Evolutionary conservation across 2,329 filamentous ascomycete species (phyloP).

Genomic region (Magnaporthales sp.): DNA sequence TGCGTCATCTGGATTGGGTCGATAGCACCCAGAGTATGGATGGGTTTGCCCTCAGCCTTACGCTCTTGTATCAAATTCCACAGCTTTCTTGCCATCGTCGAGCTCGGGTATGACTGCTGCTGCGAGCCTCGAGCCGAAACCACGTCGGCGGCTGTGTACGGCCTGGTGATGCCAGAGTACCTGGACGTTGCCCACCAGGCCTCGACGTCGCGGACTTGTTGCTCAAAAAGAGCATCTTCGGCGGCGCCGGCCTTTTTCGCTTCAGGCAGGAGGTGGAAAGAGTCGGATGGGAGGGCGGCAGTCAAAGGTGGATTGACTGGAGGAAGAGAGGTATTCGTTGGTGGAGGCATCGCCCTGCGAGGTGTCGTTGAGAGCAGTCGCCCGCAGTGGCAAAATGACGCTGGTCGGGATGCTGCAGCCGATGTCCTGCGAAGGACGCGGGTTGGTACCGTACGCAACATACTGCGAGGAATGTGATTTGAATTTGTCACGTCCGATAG

Average conservation of each 20-base stretch:
- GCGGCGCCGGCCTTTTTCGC: conserved; percentile 66
- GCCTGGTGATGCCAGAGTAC: conserved; percentile 81
- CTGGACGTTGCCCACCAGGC: conserved; percentile 85
- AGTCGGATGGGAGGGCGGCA: conserved; percentile 55
- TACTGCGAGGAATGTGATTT: conserved; percentile 3
- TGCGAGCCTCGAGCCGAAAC: conserved; percentile 88
- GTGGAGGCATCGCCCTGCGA: conserved; percentile 38
- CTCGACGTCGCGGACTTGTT: conserved; percentile 77
- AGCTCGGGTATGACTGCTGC: conserved; percentile 83
- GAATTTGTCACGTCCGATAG: background rate
- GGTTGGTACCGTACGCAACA: conserved; percentile 15
- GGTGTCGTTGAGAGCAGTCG: conserved; percentile 29
- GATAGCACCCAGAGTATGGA: conserved; percentile 96
- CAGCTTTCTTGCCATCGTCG: conserved; percentile 88
- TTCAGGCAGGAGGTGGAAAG: conserved; percentile 79
- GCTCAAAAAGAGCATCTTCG: conserved; percentile 78
- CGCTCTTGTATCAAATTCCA: conserved; percentile 81
- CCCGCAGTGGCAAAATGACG: conserved; percentile 6
- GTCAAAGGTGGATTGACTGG: conserved; percentile 54
- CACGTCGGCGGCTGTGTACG: conserved; percentile 84
- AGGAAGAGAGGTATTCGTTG: conserved; percentile 27
- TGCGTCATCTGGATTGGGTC: conserved; percentile 99
- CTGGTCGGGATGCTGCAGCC: conserved; percentile 3
- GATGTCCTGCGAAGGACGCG: conserved; percentile 13
- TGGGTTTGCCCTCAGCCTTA: conserved; percentile 69